Base-by-base conservation (phyloP, 73 alveolate genomes). In the Paramecium octaurelia region DNA sequence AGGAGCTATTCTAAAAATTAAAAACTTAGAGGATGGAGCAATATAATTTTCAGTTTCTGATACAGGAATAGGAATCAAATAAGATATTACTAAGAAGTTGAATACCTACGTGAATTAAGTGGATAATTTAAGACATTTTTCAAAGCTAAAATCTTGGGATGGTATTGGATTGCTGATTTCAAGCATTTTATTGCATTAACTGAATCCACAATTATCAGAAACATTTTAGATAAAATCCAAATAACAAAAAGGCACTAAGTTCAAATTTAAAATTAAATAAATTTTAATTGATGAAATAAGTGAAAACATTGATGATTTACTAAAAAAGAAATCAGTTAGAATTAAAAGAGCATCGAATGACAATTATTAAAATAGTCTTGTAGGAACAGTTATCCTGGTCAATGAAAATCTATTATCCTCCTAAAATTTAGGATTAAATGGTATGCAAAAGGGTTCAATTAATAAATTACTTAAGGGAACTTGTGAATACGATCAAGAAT, bases 41-140 rank as follows among this genome's bases (percentile, higher is more conserved):
- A 23, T 80, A 2, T 16, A 80, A 43, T 23, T 80, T 24, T 38
- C 46, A 11, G 29, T 80, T 44, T 14, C 35, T 23, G 91, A 80
- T 44, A 46, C 70, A 8, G 91, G 91, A 1, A 80, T 42, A n/a
- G 91, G 91, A 10, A 80, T 80, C 4, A 64, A 64, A 12, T 64
- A 40, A 27, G 84, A 64, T 9, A 64, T 34, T 6, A 31, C 27
- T 6, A 34, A 24, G 46, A 31, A 64, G 7, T 31, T 64, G 16
- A 64, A 64, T 12, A 64, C 42, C 12, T 64, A 64, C 9, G 69
- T 54, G 2, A 54, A 54, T 54, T 54, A 54, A 54, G 69, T 54
- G 18, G 27, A 54, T 16, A 54, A 54, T 54, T 54, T 54, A 12
- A 54, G 9, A 54, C 34, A 54, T 54, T n/a, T 54, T n/a, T 54